Base-by-base conservation (phyloP, 192 early-diverging fungal species). In the Coemansia sp. region DNA sequence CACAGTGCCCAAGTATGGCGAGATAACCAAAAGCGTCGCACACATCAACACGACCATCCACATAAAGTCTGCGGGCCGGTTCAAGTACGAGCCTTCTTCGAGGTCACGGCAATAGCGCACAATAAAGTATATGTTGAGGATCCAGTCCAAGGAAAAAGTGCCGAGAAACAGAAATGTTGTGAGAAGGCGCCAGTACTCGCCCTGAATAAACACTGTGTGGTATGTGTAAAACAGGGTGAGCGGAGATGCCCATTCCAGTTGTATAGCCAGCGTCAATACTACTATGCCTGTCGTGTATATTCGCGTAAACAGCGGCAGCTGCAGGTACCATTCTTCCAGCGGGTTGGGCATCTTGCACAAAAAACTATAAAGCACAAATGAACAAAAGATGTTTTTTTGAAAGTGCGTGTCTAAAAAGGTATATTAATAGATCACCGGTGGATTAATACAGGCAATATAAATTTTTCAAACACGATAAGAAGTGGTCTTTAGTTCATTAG, bases 131-230 rank as follows among this genome's bases (percentile, higher is more conserved):
- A 97, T 89, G 76, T 96, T 93, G 71, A 98, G 93, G 20, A 94
- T 65, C 67, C 94, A 95, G 70, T 98, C 92, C 17, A 99, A 71
- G 8, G 92, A 93, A 46, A 98, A 78, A 4, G 83, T 75, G 21
- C 97, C 97, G 84, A 95, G 92, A 67, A 93, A 99, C 60, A 99
- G 71, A 65, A 98, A 99, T 51, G 90, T 92, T 2, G 96, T 96
- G 4, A 95, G 28, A 22, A 96, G 82, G 15, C 97, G 84, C 95
- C 95, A 96, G 81, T 89, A 96, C 87, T 98, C 86, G 14, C 86
- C 82, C n/a, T 74, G 67, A 28, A 78, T 71, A 62, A 92, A 82
- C 14, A 93, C 85, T 4, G 90, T 74, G 31, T 86, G 83, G 69
- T 85, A 90, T 66, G 85, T 87, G 65, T 93, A 89, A 74, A 90